A percentile compares a stretch with the other conserved stretches of the same genome.
Conservation (phyloP, 179 eudicot genomes). For the Amaranthus tricolor region DNA sequence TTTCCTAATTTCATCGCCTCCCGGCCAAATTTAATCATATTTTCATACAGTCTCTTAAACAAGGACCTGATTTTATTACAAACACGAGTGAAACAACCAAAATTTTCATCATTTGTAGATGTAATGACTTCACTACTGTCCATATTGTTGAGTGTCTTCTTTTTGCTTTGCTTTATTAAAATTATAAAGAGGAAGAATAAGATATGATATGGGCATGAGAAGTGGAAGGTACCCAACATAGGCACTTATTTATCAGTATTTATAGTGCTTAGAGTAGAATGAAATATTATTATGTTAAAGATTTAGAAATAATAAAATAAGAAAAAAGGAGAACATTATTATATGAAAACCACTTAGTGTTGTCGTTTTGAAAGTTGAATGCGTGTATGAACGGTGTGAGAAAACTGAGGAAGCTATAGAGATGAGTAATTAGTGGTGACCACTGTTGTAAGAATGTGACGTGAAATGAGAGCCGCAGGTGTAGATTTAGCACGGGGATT, state of each 20-base stretch:
- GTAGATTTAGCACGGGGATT: too few species aligned
- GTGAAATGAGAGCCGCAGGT: too few species aligned
- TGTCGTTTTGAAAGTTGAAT: conserved; percentile 8
- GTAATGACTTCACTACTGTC: conserved; percentile 17
- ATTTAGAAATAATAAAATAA: not conserved
- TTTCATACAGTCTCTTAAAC: conserved; percentile 20
- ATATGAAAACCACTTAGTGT: not conserved
- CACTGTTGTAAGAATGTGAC: too few species aligned
- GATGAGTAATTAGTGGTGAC: too few species aligned
- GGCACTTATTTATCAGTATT: not conserved
- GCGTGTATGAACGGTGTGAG: conserved; percentile 3
- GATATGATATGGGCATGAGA: not conserved
- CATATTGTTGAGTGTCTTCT: conserved; percentile 3
- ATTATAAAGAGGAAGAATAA: too few species aligned
- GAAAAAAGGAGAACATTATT: not conserved
- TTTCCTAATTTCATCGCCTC: conserved; percentile 29
- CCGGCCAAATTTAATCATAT: conserved; percentile 24
- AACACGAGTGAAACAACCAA: conserved; percentile 10
- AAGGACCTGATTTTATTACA: conserved; percentile 17
- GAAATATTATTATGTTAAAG: not conserved
- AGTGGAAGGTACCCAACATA: not conserved
- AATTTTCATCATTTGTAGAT: conserved; percentile 7
- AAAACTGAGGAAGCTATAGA: not conserved
- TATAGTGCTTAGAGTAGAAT: not conserved
- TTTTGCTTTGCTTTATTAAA: too few species aligned